Evolutionary conservation across 768 basidiomycete genomes (phyloP), one percentile per base, ranked within the genome.

Genomic region (Russula ochroleuca): DNA sequence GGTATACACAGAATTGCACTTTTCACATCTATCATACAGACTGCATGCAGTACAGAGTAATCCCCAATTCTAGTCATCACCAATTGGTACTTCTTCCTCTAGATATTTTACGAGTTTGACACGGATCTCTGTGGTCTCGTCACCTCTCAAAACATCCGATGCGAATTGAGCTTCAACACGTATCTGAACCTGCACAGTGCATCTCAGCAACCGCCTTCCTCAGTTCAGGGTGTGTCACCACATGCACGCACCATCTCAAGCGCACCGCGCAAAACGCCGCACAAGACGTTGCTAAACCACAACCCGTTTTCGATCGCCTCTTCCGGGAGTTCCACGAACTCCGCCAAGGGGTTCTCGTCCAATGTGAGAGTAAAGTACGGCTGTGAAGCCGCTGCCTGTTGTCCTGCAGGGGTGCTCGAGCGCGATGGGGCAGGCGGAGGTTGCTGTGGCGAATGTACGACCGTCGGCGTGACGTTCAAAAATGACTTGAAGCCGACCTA

Each of bases 401-500:
- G 80, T 47, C 79, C 75, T 5, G 71, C 68, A 3, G 71, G 69
- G 19, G 66, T 70, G 63, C 68, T 68, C 21, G 72, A 67, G n/a
- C 65, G 67, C 1, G 85, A 79, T 6, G 83, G 75, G 13, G 81
- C 69, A 1, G 84, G 75, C 10, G 50, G 14, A 14, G 83, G 77
- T 49, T 62, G 74, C n/a, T 19, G 2, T 11, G 77, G 77, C 47
- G 82, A 80, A 70, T 96, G 94, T 31, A 86, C 83, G 56, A 98
- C 82, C 21, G 78, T 80, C 0, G 97, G 97, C 0, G 88, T 86
- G 70, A 98, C 87, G 73, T 98, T 98, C 58, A 99, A 79, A 75
- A 98, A 98, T 5, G 94, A 87, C 75, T 98, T 98, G 81, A 99
- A 99, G 25, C 94, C 97, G 67, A 98, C 92, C 95, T 98, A 72